phyloP scores from a whole-genome alignment of 164 flowering plant genomes.

The Tetrastigma voinierianum region DNA sequence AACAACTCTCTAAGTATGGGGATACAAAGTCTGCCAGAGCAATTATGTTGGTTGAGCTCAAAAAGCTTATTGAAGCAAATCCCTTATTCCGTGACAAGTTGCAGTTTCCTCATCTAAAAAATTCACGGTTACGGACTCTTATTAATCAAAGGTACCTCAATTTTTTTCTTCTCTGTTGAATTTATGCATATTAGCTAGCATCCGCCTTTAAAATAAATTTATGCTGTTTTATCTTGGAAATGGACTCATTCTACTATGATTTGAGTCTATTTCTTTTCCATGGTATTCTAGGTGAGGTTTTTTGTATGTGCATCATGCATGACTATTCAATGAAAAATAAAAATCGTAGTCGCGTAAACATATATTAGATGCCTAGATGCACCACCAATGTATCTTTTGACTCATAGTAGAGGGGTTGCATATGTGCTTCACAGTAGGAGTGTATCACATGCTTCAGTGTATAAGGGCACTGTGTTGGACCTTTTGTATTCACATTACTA shows the following conservation, averaged over 20 bases:
- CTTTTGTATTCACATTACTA: neutral
- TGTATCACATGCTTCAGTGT: neutral
- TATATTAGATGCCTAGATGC: no score
- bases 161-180: neutral
- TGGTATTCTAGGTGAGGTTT: no score
- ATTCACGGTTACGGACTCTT: constrained; percentile 71
- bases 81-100: constrained; percentile 85
- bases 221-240: neutral
- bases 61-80: constrained; percentile 85
- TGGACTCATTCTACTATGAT: neutral
- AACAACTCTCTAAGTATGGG: constrained; percentile 82
- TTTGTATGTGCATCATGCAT: no score
- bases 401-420: no score
- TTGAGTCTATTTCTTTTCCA: no score
- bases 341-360: no score
- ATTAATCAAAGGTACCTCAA: constrained; percentile 72
- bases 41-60: constrained; percentile 73
- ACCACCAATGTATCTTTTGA: no score
- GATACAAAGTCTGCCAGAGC: constrained; percentile 84
- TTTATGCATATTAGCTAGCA: neutral
- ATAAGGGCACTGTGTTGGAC: neutral
- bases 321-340: no score
- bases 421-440: no score
- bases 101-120: constrained; percentile 68
- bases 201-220: neutral